Conservation (phyloP, 768 basidiomycete genomes). For the Trametes cinnabarina region DNA sequence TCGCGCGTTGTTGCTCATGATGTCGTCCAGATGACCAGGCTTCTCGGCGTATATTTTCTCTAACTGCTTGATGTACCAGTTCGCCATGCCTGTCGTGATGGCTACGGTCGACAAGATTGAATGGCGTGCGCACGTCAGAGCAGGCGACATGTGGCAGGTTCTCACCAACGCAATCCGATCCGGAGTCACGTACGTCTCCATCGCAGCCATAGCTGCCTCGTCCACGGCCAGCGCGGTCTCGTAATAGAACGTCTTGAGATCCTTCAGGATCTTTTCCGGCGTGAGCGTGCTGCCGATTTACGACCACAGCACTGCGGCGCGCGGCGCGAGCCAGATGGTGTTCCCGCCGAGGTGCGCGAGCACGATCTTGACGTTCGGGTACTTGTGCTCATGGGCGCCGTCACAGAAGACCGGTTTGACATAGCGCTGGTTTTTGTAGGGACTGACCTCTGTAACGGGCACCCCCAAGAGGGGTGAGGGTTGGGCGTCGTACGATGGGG, state of each 20-base stretch:
- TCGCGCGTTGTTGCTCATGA: constrained; percentile 3
- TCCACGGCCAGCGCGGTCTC: constrained; percentile 68
- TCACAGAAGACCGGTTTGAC: too few relatives aligned
- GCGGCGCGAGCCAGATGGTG: constrained; percentile 59
- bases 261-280: constrained; percentile 62
- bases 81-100: constrained; percentile 49
- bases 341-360: constrained; percentile 75
- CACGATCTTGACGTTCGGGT: constrained; percentile 57
- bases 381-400: constrained; percentile 63
- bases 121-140: too few relatives aligned
- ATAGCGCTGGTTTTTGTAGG: constrained; percentile 48
- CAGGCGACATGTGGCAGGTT: constrained; percentile 75
- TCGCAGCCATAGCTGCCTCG: constrained; percentile 47
- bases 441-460: constrained; percentile 60
- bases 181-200: constrained; percentile 49
- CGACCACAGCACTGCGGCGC: constrained; percentile 62
- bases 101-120: constrained; percentile 36
- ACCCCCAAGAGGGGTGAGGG: constrained; percentile 66
- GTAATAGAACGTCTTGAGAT: constrained; percentile 70
- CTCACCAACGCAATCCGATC: constrained; percentile 67
- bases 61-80: constrained; percentile 63
- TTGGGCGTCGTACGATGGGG: constrained; percentile 57
- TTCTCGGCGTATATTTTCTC: constrained; percentile 46
- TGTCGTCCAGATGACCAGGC: neutral
- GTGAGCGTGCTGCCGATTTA: constrained; percentile 66